A percentile compares a stretch with the other conserved stretches of the same genome.
phyloP scores from a whole-genome alignment of 495 filamentous ascomycete species.

The Daldinia bambusicola region DNA sequence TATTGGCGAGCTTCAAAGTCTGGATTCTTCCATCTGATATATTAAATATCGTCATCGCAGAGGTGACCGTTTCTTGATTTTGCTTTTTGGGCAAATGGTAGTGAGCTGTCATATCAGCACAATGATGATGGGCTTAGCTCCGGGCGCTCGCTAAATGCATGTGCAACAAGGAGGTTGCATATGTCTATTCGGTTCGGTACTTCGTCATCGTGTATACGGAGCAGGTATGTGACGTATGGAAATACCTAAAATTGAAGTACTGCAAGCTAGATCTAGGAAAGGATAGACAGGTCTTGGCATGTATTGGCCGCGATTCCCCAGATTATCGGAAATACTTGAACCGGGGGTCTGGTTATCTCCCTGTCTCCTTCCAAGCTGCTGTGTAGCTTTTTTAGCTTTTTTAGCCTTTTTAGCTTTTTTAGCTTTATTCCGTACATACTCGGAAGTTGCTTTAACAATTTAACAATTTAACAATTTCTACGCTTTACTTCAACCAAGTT shows the following conservation, averaged over 20 bases:
- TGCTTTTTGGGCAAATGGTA: too few relatives aligned
- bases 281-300: slow-evolving; percentile 38
- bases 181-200: slow-evolving; percentile 22
- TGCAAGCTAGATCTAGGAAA: slow-evolving; percentile 21
- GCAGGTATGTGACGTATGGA: neutral
- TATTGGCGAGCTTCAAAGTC: slow-evolving; percentile 1
- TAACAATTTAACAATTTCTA: too few relatives aligned
- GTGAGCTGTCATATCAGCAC: neutral
- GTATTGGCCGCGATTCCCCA: slow-evolving; percentile 42
- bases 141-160: neutral
- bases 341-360: slow-evolving; percentile 27
- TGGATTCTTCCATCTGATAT: slow-evolving; percentile 19
- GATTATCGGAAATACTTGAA: slow-evolving; percentile 35
- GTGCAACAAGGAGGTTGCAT: slow-evolving; percentile 7
- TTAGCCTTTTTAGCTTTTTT: slow-evolving; percentile 1
- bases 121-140: neutral
- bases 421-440: neutral
- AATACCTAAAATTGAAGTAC: slow-evolving; percentile 16
- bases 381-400: neutral
- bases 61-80: neutral
- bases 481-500: too few relatives aligned
- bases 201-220: slow-evolving; percentile 8
- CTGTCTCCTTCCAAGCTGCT: slow-evolving; percentile 17
- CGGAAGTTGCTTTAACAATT: slow-evolving; percentile 3
- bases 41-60: slow-evolving; percentile 18